These are phyloP conservation scores for Fusarium sp. DNA, from an alignment of 2,329 filamentous ascomycete genomes.

Conservation along the genomic window DNA sequence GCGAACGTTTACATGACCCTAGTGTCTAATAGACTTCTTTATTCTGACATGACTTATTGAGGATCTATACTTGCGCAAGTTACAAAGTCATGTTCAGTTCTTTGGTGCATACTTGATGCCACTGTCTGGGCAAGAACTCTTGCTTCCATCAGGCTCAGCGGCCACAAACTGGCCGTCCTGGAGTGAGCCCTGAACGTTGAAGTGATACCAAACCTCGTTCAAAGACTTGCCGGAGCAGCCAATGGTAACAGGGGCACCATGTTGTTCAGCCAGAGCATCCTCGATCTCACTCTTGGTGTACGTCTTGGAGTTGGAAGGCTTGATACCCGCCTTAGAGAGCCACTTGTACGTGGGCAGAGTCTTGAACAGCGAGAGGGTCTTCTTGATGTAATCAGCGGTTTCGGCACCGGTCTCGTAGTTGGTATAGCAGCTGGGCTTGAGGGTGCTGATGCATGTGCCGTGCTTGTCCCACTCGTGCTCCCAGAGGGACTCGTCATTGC, in stretches of 20 bases:
- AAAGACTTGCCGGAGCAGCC: slow-evolving; percentile 65
- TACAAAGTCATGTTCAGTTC: slow-evolving; percentile 6
- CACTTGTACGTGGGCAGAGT: slow-evolving; percentile 72
- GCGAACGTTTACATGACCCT: not conserved
- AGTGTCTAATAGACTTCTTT: not conserved
- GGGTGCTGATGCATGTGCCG: slow-evolving; percentile 79
- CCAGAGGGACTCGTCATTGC: slow-evolving; percentile 76
- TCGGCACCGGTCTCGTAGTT: slow-evolving; percentile 73
- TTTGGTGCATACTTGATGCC: slow-evolving; percentile 52
- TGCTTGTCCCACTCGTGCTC: slow-evolving; percentile 83
- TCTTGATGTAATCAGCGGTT: slow-evolving; percentile 77
- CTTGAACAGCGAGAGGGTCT: slow-evolving; percentile 75
- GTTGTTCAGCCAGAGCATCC: slow-evolving; percentile 66
- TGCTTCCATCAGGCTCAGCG: slow-evolving; percentile 67
- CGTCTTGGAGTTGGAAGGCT: slow-evolving; percentile 65
- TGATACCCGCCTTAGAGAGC: slow-evolving; percentile 72
- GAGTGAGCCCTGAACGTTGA: slow-evolving; percentile 70
- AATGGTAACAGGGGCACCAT: slow-evolving; percentile 69
- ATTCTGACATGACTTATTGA: not conserved
- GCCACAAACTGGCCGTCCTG: slow-evolving; percentile 72
- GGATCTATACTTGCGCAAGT: not conserved
- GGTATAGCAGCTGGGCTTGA: slow-evolving; percentile 76
- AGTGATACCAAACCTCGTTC: slow-evolving; percentile 73
- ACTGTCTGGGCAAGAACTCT: slow-evolving; percentile 66
- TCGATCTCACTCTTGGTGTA: slow-evolving; percentile 73